Evolutionary conservation across 805 yeast genomes (phyloP).

Genomic region (Candida insectorum): DNA sequence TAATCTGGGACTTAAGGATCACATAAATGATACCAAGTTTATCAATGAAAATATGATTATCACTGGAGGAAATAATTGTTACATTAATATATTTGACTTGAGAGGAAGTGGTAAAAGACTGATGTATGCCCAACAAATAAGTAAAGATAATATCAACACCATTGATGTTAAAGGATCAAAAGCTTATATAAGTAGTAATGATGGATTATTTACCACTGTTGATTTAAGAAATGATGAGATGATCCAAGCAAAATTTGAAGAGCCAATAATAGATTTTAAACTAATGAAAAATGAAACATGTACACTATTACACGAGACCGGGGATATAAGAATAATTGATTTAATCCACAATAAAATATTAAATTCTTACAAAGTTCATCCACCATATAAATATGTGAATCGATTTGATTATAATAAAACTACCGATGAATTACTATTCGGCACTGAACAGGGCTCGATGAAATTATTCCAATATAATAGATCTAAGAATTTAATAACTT

Average conservation of each 20-base stretch:
- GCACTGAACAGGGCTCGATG: too few species aligned
- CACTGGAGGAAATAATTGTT: constrained; percentile 23
- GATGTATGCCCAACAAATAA: constrained; percentile 14
- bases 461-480: too few species aligned
- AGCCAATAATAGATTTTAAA: constrained; percentile 9
- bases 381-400: too few species aligned
- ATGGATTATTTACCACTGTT: constrained; percentile 18
- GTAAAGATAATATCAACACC: constrained; percentile 23
- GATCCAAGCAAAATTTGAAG: constrained; percentile 7
- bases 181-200: constrained; percentile 19
- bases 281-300: constrained; percentile 1
- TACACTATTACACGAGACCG: constrained; percentile 6
- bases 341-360: neutral
- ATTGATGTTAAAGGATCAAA: constrained; percentile 11
- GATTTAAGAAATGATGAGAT: constrained; percentile 21
- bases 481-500: too few species aligned
- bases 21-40: constrained; percentile 18
- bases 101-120: constrained; percentile 11
- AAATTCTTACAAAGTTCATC: constrained; percentile 8
- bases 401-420: too few species aligned
- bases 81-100: constrained; percentile 21
- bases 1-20: constrained; percentile 10
- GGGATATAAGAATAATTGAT: constrained; percentile 8
- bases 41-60: constrained; percentile 18
- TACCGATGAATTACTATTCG: too few species aligned